A percentile compares a stretch with the other conserved stretches of the same genome.
These are phyloP conservation scores for Chlamydomonas sp. DNA, from an alignment of 139 green algal genomes.

Conservation along the genomic window DNA sequence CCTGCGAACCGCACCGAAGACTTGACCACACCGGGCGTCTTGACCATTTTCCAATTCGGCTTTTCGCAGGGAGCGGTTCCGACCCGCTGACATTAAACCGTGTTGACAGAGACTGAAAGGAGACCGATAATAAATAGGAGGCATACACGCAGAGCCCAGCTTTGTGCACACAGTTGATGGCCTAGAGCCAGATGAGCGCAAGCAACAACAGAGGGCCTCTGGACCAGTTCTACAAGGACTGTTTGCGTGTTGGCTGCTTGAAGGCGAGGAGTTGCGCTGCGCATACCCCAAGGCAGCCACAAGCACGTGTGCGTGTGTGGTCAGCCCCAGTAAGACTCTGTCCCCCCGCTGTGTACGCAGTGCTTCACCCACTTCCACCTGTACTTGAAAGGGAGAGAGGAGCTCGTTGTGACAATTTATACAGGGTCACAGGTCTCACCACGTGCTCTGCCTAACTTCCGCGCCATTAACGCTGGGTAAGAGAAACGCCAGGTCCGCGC, in stretches of 20 bases:
- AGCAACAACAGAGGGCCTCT: constrained; percentile 41
- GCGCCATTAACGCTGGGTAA: constrained; percentile 39
- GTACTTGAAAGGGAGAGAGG: constrained; percentile 73
- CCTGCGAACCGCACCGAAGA: too few species aligned
- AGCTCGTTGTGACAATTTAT: constrained; percentile 67
- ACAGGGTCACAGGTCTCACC: constrained; percentile 34
- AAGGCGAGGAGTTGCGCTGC: constrained; percentile 44
- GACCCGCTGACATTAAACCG: too few species aligned
- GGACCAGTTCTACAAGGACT: constrained; percentile 75
- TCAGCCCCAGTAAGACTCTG: not conserved
- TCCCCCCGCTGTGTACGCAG: constrained; percentile 26
- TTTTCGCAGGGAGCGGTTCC: too few species aligned
- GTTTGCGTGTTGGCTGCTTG: constrained; percentile 59
- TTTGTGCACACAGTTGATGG: not conserved
- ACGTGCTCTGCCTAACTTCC: constrained; percentile 23
- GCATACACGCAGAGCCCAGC: too few species aligned
- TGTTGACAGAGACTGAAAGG: too few species aligned
- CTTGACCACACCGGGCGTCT: too few species aligned
- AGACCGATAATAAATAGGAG: too few species aligned
- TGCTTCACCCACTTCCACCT: constrained; percentile 70
- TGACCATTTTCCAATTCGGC: too few species aligned
- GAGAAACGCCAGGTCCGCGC: not conserved
- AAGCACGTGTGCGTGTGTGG: too few species aligned
- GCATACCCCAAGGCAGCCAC: too few species aligned
- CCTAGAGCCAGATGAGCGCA: not conserved